These are phyloP conservation scores for Blastomyces percursus DNA, from an alignment of 2,329 filamentous ascomycete species.

Conservation along the genomic window DNA sequence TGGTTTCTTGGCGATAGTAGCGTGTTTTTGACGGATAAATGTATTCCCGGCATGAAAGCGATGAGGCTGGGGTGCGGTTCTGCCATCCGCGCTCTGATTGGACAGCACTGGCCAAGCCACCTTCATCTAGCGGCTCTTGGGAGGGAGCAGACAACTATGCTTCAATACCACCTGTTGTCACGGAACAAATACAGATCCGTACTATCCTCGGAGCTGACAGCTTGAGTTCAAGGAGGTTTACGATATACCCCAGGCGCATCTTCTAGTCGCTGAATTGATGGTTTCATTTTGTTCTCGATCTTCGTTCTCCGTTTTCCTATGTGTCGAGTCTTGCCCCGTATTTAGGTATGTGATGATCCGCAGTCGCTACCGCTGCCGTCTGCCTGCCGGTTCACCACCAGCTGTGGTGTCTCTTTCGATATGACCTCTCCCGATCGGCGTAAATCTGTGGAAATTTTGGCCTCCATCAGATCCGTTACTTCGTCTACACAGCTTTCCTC, in stretches of 20 bases:
- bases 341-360: not conserved
- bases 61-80: not conserved
- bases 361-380: not conserved
- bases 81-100: not conserved
- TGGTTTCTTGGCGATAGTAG: constrained; percentile 21
- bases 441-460: constrained; percentile 56
- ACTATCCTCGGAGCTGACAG: not conserved
- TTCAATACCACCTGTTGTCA: not conserved
- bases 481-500: constrained; percentile 39
- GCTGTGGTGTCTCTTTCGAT: constrained; percentile 21
- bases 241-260: not conserved
- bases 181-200: not conserved
- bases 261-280: not conserved
- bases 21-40: constrained; percentile 7
- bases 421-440: constrained; percentile 54
- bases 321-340: not conserved
- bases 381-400: not conserved
- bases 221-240: not conserved
- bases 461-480: constrained; percentile 43
- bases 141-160: not conserved
- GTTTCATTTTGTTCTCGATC: not conserved
- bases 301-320: not conserved
- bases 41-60: not conserved
- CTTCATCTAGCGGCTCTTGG: not conserved
- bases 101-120: not conserved